Evolutionary conservation across 176 grass and related monocot genomes (phyloP).

Genomic region (Rhynchospora breviuscula): DNA sequence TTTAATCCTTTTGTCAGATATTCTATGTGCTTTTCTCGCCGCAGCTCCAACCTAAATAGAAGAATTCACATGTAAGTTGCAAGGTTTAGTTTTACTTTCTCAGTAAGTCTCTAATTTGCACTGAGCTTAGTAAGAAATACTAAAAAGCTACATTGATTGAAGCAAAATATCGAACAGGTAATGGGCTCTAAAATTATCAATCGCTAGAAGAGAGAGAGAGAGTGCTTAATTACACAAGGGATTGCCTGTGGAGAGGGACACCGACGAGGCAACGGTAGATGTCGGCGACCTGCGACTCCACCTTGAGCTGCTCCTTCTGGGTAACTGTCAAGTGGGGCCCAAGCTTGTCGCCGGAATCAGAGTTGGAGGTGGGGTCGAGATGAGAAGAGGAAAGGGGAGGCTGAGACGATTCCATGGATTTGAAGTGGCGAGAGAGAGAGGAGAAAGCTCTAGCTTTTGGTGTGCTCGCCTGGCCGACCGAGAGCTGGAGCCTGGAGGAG

Average conservation of each 20-base stretch:
- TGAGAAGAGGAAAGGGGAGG: conserved; percentile 10
- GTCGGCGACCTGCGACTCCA: conserved; percentile 54
- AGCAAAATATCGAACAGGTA: conserved; percentile 14
- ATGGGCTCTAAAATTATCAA: neutral
- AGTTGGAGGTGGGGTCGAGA: neutral
- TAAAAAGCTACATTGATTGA: neutral
- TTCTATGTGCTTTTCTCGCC: conserved; percentile 64
- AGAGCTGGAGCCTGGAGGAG: neutral
- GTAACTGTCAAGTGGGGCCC: conserved; percentile 51
- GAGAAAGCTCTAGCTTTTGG: neutral
- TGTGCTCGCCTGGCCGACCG: too few species aligned
- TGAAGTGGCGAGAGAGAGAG: neutral
- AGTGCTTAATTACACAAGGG: conserved; percentile 42
- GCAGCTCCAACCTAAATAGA: conserved; percentile 61
- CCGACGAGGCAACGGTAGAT: conserved; percentile 60
- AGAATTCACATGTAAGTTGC: neutral
- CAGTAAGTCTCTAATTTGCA: too few species aligned
- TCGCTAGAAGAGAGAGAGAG: neutral
- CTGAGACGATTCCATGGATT: conserved; percentile 35
- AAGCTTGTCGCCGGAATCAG: neutral
- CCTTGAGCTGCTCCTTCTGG: conserved; percentile 70
- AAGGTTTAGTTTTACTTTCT: neutral
- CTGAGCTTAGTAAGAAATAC: too few species aligned
- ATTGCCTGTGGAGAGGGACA: conserved; percentile 38
- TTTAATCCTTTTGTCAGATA: conserved; percentile 56